Evolutionary conservation across 352 stramenopile species (phyloP).

Genomic region (Phytophthora chlamydospora): DNA sequence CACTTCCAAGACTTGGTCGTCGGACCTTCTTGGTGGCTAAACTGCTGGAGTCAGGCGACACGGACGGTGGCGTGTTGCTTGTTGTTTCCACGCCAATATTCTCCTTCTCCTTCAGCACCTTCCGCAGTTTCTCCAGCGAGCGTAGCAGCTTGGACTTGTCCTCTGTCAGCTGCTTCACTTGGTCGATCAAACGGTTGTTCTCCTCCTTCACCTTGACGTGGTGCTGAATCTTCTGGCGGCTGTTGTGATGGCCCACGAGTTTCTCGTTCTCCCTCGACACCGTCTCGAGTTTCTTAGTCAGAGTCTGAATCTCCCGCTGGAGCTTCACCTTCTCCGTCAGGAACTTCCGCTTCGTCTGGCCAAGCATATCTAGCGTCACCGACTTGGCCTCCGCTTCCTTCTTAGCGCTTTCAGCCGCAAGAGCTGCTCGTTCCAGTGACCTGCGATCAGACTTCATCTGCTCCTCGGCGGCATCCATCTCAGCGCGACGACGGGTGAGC

Average conservation of each 20-base stretch:
- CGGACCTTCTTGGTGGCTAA: conserved; percentile 23
- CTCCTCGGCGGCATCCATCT: conserved; percentile 31
- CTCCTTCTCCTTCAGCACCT: conserved; percentile 72
- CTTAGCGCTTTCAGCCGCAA: conserved; percentile 24
- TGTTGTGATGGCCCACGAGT: conserved; percentile 81
- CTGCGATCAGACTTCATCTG: conserved; percentile 29
- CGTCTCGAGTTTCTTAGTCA: conserved; percentile 53
- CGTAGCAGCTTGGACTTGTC: conserved; percentile 66
- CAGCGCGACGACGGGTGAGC: conserved; percentile 21
- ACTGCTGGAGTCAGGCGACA: conserved; percentile 25
- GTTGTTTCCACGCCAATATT: conserved; percentile 52
- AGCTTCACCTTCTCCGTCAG: conserved; percentile 64
- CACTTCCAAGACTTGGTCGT: conserved; percentile 25
- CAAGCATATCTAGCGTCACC: conserved; percentile 29
- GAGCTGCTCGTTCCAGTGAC: conserved; percentile 26
- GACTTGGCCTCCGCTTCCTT: conserved; percentile 41
- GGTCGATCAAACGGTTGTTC: conserved; percentile 76
- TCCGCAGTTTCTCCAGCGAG: conserved; percentile 51
- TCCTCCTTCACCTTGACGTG: conserved; percentile 85
- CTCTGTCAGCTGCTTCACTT: conserved; percentile 71
- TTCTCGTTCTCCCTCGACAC: conserved; percentile 71
- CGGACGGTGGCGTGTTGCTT: conserved; percentile 27
- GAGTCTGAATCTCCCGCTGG: conserved; percentile 38
- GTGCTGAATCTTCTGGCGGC: conserved; percentile 84
- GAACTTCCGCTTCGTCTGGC: conserved; percentile 48